These are phyloP conservation scores for Pulveroboletus sp. DNA, from an alignment of 768 basidiomycete genomes.

Conservation along the genomic window DNA sequence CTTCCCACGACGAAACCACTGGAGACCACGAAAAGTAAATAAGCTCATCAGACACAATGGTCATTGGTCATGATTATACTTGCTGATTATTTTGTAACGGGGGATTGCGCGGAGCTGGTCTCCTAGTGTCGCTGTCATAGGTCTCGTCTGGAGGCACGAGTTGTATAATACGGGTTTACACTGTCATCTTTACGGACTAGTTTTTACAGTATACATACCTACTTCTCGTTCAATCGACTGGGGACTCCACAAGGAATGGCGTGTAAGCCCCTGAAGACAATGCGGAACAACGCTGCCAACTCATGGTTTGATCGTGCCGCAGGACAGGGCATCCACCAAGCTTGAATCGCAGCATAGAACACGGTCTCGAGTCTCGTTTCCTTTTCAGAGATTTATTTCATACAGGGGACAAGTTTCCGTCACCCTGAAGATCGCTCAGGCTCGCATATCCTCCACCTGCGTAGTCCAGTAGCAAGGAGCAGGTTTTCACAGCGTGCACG, in stretches of 20 bases:
- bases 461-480: not conserved
- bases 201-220: not conserved
- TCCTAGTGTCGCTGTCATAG: not conserved
- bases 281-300: not conserved
- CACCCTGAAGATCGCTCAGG: not conserved
- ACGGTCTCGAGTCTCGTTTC: not conserved
- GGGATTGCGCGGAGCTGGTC: conserved; percentile 15
- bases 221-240: not conserved
- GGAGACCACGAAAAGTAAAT: conserved; percentile 14
- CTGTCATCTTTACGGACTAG: not conserved
- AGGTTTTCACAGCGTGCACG: conserved; percentile 2
- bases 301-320: not conserved
- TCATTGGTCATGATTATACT: conserved; percentile 11
- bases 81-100: conserved; percentile 22
- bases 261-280: not conserved
- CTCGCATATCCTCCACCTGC: not conserved
- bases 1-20: not conserved
- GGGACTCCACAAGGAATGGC: not conserved
- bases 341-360: not conserved
- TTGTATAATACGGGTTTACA: conserved; percentile 2
- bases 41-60: not conserved
- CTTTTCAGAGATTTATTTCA: not conserved
- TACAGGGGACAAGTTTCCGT: not conserved
- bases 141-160: not conserved
- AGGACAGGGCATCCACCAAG: not conserved